These are phyloP conservation scores for Tuber aestivum DNA, from an alignment of 495 filamentous ascomycete genomes.

Conservation along the genomic window DNA sequence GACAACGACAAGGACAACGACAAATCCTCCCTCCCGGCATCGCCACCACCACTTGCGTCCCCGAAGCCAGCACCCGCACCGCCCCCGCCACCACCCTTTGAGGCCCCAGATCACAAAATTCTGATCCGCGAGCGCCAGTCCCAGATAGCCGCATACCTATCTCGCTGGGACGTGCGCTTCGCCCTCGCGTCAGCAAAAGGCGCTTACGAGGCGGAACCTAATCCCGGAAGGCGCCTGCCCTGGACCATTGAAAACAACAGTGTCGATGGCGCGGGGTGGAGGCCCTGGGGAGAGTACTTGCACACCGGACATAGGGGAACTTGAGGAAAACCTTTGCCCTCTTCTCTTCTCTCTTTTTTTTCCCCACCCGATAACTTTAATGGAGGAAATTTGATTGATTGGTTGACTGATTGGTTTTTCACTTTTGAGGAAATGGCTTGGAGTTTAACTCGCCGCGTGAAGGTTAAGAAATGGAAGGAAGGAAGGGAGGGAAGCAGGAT, in stretches of 20 bases:
- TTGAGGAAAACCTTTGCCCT: neutral
- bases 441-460: neutral
- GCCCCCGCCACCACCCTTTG: neutral
- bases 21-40: neutral
- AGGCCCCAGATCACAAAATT: neutral
- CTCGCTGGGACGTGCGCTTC: neutral
- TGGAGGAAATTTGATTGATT: neutral
- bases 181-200: neutral
- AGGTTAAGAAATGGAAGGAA: neutral
- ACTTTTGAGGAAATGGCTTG: constrained; percentile 2
- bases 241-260: neutral
- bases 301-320: neutral
- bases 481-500: neutral
- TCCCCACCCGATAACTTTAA: neutral
- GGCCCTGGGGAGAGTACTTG: neutral
- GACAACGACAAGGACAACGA: neutral
- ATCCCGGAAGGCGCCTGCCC: neutral
- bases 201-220: neutral
- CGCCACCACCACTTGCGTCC: neutral
- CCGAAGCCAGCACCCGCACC: neutral
- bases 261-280: neutral
- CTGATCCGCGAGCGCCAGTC: neutral
- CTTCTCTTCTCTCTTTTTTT: neutral
- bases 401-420: neutral
- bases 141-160: neutral